Evolutionary conservation across 495 filamentous ascomycete genomes (phyloP).

Genomic region (Aspergillus nanangensis): DNA sequence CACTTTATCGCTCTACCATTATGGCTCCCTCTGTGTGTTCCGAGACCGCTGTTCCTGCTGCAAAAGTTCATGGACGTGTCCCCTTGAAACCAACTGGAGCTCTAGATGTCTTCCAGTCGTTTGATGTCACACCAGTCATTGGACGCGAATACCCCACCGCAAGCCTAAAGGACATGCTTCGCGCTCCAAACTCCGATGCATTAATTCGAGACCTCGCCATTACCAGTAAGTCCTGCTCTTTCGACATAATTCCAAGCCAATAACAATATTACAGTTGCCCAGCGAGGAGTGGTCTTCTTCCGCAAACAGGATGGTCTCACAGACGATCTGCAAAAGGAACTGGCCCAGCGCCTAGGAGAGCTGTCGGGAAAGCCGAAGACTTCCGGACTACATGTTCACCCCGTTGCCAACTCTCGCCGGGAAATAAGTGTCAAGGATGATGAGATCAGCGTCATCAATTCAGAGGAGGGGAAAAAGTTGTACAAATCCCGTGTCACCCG

Average conservation of each 20-base stretch:
- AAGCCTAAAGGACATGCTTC: conserved; percentile 55
- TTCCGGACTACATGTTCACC: conserved; percentile 71
- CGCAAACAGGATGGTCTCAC: conserved; percentile 63
- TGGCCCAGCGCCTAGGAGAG: conserved; percentile 60
- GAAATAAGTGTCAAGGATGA: conserved; percentile 58
- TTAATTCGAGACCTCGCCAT: conserved; percentile 65
- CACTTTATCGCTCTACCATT: too few relatives aligned
- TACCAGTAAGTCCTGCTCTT: conserved; percentile 53
- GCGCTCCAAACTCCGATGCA: conserved; percentile 61
- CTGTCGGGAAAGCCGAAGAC: conserved; percentile 59
- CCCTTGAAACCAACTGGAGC: too few relatives aligned
- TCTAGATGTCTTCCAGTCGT: conserved; percentile 54
- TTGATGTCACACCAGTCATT: conserved; percentile 65
- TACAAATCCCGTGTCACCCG: conserved; percentile 33
- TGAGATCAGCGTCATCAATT: conserved; percentile 71
- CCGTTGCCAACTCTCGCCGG: conserved; percentile 58
- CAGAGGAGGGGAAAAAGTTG: conserved; percentile 51
- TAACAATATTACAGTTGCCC: too few relatives aligned
- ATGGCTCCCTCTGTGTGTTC: too few relatives aligned
- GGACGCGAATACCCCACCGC: conserved; percentile 59
- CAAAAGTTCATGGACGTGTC: too few relatives aligned
- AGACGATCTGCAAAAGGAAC: conserved; percentile 63
- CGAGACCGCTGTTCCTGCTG: too few relatives aligned
- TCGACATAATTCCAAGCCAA: too few relatives aligned
- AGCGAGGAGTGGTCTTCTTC: conserved; percentile 80